Evolutionary conservation across 257 asterid species (phyloP), one percentile per base, ranked within the genome.

Genomic region (Solanum clarkiae): DNA sequence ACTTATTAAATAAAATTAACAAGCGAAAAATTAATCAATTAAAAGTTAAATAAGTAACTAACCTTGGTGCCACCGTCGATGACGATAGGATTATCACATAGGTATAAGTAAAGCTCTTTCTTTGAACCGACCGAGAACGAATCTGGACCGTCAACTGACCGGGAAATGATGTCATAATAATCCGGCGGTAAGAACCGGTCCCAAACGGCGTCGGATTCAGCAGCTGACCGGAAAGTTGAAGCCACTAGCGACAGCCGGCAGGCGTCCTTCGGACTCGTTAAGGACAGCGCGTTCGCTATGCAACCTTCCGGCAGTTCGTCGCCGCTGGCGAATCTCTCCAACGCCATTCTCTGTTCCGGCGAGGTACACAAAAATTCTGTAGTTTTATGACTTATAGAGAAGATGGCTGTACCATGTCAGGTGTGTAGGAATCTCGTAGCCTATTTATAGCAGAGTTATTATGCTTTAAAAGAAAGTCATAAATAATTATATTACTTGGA

Each of bases 201-300:
- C 99, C 98, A 95, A 18, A 94, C 97, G 85, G 90, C 87, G 89
- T 94, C 99, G 80, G 97, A 96, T 55, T 88, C 82, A 6, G 99
- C 92, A 8, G 96, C 97, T 24, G 95, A 89, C 32, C 93, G 92
- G 89, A 94, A 94, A 11, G 88, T 82, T 51, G 97, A 85, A 26
- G 88, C 91, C 16, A 96, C 97, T 77, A 71, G 55, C 20, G 95
- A 89, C 5, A 94, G 88, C 86, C 97, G 91, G 88, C 98, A 91
- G 2, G 92, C 97, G 51, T 96, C 98, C 88, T 85, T 89, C 0
- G 98, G 98, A 87, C 87, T 93, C 22, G 98, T 96, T 40, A 96
- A 82, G 15, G 98, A 91, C 36, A 96, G 86, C 14, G 93, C 94
- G 54, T 88, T 74, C 26, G 97, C 95, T 70, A 94, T 86, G 88